Evolutionary conservation across 2,329 filamentous ascomycete genomes (phyloP).

Genomic region (Ophiocordyceps unilateralis): DNA sequence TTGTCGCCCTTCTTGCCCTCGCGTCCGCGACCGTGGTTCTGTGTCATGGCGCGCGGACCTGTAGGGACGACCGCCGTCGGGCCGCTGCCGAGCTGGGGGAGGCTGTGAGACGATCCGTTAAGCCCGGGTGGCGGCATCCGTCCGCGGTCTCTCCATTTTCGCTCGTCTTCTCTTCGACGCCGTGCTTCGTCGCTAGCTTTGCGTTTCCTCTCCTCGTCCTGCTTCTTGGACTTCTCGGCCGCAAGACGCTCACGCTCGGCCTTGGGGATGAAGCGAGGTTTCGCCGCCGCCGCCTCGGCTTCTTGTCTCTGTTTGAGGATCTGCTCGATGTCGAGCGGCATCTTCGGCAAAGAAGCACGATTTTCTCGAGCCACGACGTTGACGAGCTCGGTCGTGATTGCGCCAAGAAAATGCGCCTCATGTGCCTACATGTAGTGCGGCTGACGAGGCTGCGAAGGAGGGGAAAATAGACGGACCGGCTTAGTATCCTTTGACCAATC

Average conservation of each 20-base stretch:
- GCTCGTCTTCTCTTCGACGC: constrained; percentile 50
- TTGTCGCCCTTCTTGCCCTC: constrained; percentile 22
- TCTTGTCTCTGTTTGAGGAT: constrained; percentile 73
- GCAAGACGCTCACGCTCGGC: constrained; percentile 67
- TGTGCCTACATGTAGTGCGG: background rate
- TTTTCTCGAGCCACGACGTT: no score
- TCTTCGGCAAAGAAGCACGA: constrained; percentile 5
- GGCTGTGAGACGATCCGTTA: constrained; percentile 9
- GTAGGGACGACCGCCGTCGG: constrained; percentile 37
- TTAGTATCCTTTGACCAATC: background rate
- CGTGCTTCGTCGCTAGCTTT: constrained; percentile 42
- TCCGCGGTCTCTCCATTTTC: constrained; percentile 15
- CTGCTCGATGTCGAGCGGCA: constrained; percentile 63
- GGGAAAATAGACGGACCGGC: background rate
- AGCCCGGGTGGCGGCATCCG: constrained; percentile 9
- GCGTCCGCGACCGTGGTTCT: constrained; percentile 27
- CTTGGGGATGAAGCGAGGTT: constrained; percentile 77
- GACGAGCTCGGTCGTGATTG: background rate
- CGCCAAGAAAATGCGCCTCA: background rate
- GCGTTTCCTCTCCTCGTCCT: constrained; percentile 39
- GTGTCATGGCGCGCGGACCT: constrained; percentile 49
- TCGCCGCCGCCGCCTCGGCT: constrained; percentile 66
- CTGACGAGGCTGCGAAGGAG: background rate
- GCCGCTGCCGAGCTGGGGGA: no score
- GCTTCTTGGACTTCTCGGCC: constrained; percentile 58